Base-by-base conservation (phyloP, 257 asterid genomes). In the Scutellaria barbata region DNA sequence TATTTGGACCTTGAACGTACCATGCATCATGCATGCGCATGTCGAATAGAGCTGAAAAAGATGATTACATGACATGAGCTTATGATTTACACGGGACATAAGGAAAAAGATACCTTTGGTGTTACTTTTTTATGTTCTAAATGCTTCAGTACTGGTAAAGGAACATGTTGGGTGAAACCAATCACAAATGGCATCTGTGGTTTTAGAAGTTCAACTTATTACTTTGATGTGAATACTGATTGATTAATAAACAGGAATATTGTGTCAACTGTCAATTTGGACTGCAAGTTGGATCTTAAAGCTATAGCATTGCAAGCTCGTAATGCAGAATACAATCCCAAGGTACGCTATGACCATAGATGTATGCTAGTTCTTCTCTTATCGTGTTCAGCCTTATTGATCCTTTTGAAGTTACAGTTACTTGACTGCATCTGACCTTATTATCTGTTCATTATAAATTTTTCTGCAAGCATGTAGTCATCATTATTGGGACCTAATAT, bases 271-370 rank as follows among this genome's bases (percentile, higher is more conserved):
- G 98, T 90, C 80, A 90, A 92, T 71, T 77, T 92, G 87, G 95
- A 85, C 74, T 86, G 96, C 88, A 92, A 92, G 73, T 77, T 92
- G 86, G 98, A 90, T 80, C 95, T 92, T 47, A 92, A 92, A 81
- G 86, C 95, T 16, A 88, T 92, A 72, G 98, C 98, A 60, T 81
- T 90, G 79, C 96, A 88, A 66, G 98, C 98, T 46, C 86, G 96
- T 14, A 92, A 90, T 84, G 96, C 96, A 43, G 98, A 92, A 71
- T 92, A 92, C 73, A 92, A 92, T 77, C 96, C 96, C 18, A 92
- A 92, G 96, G 98, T 88, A 75, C 67, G 55, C 10, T 50, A 14
- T 43, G 25, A 0, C 16, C 33, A 1, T 1, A 14, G 16, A 35
- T 17, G 14, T 40, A 17, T 62, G 3, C 39, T 76, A 7, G 41